Conservation (phyloP, 129 eudicot genomes). For the Helianthus tuberosus region DNA sequence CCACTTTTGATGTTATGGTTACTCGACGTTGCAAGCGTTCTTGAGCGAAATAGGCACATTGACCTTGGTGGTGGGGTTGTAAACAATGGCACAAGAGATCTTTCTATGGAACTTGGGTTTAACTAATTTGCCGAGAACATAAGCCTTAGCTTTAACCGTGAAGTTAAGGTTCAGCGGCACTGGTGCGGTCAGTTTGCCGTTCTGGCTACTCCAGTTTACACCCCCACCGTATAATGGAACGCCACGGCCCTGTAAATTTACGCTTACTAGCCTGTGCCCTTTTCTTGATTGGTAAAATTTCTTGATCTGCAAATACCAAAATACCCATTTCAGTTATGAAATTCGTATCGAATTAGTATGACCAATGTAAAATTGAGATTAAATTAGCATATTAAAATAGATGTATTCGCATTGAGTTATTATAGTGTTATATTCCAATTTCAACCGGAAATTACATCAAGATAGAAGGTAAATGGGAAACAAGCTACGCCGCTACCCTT, state of each 20-base stretch:
- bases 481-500: no score
- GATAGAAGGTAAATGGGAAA: no score
- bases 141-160: conserved; percentile 74
- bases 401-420: no score
- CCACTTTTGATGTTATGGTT: background rate
- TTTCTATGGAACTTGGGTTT: conserved; percentile 78
- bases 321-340: background rate
- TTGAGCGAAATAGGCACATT: conserved; percentile 57
- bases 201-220: conserved; percentile 46
- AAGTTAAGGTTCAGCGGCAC: conserved; percentile 64
- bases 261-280: conserved; percentile 59
- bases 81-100: conserved; percentile 52
- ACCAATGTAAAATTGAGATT: background rate
- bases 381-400: no score
- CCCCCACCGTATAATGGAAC: conserved; percentile 88
- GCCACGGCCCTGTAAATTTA: conserved; percentile 51
- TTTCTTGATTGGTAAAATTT: conserved; percentile 81
- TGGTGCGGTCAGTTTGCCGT: conserved; percentile 61
- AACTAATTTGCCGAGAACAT: conserved; percentile 80
- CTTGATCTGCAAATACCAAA: conserved; percentile 51
- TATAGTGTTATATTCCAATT: no score
- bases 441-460: no score
- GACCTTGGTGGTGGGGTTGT: conserved; percentile 72
- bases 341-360: background rate
- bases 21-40: conserved; percentile 64